phyloP scores from a whole-genome alignment of 331 rosid species.

The Telfairia occidentalis region DNA sequence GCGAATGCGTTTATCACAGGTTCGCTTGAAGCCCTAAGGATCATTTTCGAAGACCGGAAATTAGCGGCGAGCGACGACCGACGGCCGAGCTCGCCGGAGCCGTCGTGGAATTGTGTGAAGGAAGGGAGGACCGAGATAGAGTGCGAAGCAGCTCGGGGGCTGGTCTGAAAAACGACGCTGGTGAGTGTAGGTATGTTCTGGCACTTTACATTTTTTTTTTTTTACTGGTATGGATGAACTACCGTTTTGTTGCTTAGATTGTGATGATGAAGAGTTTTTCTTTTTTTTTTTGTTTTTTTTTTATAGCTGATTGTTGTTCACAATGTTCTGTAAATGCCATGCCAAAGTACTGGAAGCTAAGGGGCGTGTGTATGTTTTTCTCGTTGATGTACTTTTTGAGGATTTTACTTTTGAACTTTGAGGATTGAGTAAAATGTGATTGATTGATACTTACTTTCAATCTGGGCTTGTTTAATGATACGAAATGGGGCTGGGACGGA shows the following conservation, averaged over 20 bases:
- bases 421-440: conserved; percentile 4
- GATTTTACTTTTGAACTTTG: background rate
- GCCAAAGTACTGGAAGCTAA: background rate
- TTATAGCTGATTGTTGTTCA: background rate
- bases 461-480: background rate
- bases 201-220: background rate
- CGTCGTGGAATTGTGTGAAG: background rate
- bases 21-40: conserved; percentile 7
- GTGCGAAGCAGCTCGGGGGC: background rate
- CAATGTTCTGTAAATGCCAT: background rate
- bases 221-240: background rate
- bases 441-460: background rate
- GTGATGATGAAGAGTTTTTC: background rate
- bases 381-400: background rate
- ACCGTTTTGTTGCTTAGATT: background rate
- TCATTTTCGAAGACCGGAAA: background rate
- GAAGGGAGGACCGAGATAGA: background rate
- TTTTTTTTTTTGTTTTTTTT: too few species aligned
- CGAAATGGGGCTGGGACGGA: background rate
- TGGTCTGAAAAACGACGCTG: background rate
- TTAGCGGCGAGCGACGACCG: background rate
- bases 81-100: background rate
- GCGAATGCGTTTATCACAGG: background rate
- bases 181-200: background rate
- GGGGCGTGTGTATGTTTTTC: background rate